Conservation (phyloP, 805 yeast genomes). For the Starmerella riodocensis region DNA sequence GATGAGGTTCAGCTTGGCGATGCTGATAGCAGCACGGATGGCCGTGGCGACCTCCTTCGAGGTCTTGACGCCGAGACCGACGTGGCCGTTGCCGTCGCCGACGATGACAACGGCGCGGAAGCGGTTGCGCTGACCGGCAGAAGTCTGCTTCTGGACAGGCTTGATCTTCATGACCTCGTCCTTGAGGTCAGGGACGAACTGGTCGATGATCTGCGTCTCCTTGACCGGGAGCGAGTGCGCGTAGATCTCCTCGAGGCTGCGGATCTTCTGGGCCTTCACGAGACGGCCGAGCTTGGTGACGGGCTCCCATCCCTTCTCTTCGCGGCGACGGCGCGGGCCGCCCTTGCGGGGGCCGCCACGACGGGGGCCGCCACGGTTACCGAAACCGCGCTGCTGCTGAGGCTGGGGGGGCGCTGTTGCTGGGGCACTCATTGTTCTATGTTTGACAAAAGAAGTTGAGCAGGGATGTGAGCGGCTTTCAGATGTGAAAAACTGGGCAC, state of each 20-base stretch:
- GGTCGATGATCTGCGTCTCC: slow-evolving; percentile 98
- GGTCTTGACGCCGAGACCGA: slow-evolving; percentile 99
- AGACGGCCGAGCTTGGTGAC: slow-evolving; percentile 99
- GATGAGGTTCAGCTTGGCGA: slow-evolving; percentile 95
- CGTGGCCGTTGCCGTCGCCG: slow-evolving; percentile 99
- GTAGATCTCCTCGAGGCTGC: slow-evolving; percentile 96
- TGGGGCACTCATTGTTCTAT: slow-evolving; percentile 15
- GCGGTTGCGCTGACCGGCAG: slow-evolving; percentile 99
- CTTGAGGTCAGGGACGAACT: slow-evolving; percentile 84
- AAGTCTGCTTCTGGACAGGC: slow-evolving; percentile 99
- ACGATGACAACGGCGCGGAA: slow-evolving; percentile 99
- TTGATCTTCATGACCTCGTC: slow-evolving; percentile 99
- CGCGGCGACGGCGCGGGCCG: slow-evolving; percentile 61
- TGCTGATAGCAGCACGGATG: slow-evolving; percentile 98
- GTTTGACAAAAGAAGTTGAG: background rate
- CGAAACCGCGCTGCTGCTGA: slow-evolving; percentile 28
- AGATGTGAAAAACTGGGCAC: no score
- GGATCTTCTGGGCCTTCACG: slow-evolving; percentile 96
- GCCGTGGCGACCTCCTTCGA: slow-evolving; percentile 99
- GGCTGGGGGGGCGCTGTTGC: no score
- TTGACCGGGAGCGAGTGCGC: slow-evolving; percentile 98
- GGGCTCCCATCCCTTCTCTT: slow-evolving; percentile 99
- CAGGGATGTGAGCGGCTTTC: no score
- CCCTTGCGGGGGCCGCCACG: slow-evolving; percentile 31
- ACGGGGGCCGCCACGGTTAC: slow-evolving; percentile 28